Base-by-base conservation (phyloP, 1,139 yeast genomes). In the Hansenula lynferdii region DNA sequence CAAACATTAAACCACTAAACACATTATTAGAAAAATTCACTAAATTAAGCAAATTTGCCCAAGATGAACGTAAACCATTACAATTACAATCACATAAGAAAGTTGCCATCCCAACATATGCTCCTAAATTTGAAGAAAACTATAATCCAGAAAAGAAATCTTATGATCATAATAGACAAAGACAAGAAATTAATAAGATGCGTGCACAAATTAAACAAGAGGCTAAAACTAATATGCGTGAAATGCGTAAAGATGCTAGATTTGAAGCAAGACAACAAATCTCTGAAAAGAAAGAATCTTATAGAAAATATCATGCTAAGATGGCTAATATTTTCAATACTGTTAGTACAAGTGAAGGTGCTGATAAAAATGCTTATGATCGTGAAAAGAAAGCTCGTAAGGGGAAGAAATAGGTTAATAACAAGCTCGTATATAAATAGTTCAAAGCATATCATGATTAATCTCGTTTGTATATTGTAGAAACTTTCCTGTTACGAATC, bases 101-200 rank as follows among this genome's bases (percentile, higher is more conserved):
- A 25, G 61, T 92, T 42, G 85, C 96, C 5, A 84, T 94, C 54
- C 83, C 92, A 35, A 77, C 96, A 2, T 75, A 73, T 56, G 84
- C 90, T 31, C 99, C 99, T 48, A 83, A 85, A 64, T 94, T 85
- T 58, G 97, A 90, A 64, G 97, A 87, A 56, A 87, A 89, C 68
- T 94, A 83, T 75, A 90, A 89, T 65, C 96, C 97, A 43, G 97
- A 87, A 57, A 85, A 82, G 77, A 87, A 85, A 64, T 85, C 95
- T 12, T 85, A 89, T 61, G 97, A 90, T 59, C 75, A 83, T 40
- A 85, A 90, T 59, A 72, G 80, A 49, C 80, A 83, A 44, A 76
- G 95, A 61, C 86, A 82, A 51, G 97, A 92, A 60, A 65, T 86
- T 50, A 72, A 72, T 60, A 92, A 92, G 71, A 75, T 92, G 67